Conservation (phyloP, 441 rosid genomes). For the Gossypium aridum region DNA sequence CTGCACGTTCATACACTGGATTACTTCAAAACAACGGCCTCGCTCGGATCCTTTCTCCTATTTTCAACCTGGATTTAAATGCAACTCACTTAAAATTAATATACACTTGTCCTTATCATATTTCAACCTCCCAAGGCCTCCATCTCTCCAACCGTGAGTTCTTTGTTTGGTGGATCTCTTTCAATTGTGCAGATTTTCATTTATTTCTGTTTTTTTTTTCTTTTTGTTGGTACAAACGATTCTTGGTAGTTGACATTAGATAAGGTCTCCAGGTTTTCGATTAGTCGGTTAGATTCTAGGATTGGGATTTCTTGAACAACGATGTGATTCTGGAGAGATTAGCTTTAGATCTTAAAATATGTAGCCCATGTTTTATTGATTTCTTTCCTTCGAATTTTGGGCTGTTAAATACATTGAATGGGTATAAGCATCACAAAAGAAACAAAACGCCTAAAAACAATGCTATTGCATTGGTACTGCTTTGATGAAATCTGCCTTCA, state of each 20-base stretch:
- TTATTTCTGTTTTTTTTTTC: not conserved
- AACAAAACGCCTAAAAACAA: not conserved
- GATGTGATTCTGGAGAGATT: not conserved
- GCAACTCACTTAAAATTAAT: not conserved
- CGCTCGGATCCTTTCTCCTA: not conserved
- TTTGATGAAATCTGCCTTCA: slow-evolving; percentile 2
- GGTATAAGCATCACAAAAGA: not conserved
- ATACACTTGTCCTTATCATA: not conserved
- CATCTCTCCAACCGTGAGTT: not conserved
- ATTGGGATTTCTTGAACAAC: not conserved
- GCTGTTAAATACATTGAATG: not conserved
- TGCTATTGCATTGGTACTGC: not conserved
- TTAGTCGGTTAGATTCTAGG: not conserved
- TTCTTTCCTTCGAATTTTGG: not conserved
- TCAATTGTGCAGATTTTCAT: not conserved
- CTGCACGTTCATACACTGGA: not conserved
- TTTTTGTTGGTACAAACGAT: not conserved
- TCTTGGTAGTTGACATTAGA: not conserved
- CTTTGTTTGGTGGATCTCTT: not conserved
- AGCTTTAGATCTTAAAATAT: not conserved
- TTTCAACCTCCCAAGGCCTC: not conserved
- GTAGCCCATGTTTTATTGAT: not conserved
- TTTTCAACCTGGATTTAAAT: not conserved
- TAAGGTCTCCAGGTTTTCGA: not conserved
- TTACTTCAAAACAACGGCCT: not conserved